Percentiles rank a stretch among this genome's conserved stretches.
Evolutionary conservation across 1,139 yeast species (phyloP).

Genomic region (Yamadazyma triangularis): DNA sequence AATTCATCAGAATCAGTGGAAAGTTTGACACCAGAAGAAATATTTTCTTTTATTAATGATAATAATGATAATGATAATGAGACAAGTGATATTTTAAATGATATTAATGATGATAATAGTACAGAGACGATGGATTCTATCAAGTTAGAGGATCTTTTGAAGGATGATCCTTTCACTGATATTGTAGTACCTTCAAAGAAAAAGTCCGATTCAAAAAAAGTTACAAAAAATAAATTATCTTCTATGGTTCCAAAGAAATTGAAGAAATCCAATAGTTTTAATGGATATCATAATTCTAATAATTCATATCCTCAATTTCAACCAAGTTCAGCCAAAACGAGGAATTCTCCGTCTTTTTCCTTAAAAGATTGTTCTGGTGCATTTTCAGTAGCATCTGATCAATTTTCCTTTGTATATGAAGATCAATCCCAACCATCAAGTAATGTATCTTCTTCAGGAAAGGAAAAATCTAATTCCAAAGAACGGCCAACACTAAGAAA

Average conservation of each 20-base stretch:
- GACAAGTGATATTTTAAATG: neutral
- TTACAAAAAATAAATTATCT: conserved; percentile 1
- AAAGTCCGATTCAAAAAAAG: conserved; percentile 1
- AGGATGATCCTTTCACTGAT: conserved; percentile 12
- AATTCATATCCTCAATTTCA: conserved; percentile 1
- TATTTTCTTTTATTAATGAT: conserved; percentile 6
- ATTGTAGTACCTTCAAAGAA: conserved; percentile 1
- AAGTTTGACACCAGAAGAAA: conserved; percentile 14
- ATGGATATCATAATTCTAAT: neutral
- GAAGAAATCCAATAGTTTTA: conserved; percentile 4
- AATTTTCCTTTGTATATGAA: conserved; percentile 15
- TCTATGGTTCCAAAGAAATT: conserved; percentile 1
- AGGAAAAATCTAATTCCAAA: neutral
- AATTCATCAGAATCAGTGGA: conserved; percentile 13
- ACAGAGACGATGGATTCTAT: neutral
- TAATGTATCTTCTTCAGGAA: neutral
- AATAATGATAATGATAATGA: conserved; percentile 3
- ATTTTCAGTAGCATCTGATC: conserved; percentile 15
- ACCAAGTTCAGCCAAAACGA: neutral
- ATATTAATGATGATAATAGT: conserved; percentile 4
- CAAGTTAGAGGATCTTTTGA: conserved; percentile 13
- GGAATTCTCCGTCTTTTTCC: conserved; percentile 15
- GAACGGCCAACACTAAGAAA: neutral
- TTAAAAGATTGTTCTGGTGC: conserved; percentile 26
- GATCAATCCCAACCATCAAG: conserved; percentile 6